Evolutionary conservation across 257 asterid species (phyloP), one percentile per base, ranked within the genome.

Genomic region (Solanum piurae): DNA sequence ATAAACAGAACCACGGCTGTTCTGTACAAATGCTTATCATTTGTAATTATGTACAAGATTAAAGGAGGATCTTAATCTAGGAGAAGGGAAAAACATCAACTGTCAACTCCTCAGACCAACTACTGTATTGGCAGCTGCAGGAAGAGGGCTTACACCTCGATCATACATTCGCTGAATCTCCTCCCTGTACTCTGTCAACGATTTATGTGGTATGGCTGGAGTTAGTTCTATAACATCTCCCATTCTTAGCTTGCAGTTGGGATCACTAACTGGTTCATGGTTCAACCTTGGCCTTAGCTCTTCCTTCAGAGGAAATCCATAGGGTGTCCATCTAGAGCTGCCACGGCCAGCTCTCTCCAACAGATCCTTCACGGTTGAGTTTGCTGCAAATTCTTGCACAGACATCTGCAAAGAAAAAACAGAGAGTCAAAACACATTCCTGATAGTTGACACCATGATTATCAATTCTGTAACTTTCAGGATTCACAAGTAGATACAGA

Each of bases 91-190:
- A 23, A 27, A 40, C 85, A 44, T 5, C 12, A 37, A 42, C 84
- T 88, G 93, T 94, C 95, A 94, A 66, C 94, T 92, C 89, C 95
- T 90, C 87, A 87, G 89, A 86, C 94, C 90, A 86, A 94, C 93
- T 88, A 88, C 88, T 83, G 93, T 60, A 75, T 89, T 84, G 40
- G 91, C 89, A 46, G 91, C 89, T 58, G 62, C 31, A 49, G 91
- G 87, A 74, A 64, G 84, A 1, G 92, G 4, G 21, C 82, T 88
- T 34, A 83, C 87, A 60, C 95, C 99, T 62, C 91, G 62, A 91
- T 96, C 90, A 44, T 97, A 97, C 99, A 97, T 97, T 14, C 99
- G 94, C 88, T 95, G 98, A 66, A 97, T 96, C 94, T 97, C 98
- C 88, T 96, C 98, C 89, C 99, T 92, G 89, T 94, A 97, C 84